Evolutionary conservation across 1,284 basidiomycete genomes (phyloP), one percentile per base, ranked within the genome.

Genomic region (Trichosporon sp.): DNA sequence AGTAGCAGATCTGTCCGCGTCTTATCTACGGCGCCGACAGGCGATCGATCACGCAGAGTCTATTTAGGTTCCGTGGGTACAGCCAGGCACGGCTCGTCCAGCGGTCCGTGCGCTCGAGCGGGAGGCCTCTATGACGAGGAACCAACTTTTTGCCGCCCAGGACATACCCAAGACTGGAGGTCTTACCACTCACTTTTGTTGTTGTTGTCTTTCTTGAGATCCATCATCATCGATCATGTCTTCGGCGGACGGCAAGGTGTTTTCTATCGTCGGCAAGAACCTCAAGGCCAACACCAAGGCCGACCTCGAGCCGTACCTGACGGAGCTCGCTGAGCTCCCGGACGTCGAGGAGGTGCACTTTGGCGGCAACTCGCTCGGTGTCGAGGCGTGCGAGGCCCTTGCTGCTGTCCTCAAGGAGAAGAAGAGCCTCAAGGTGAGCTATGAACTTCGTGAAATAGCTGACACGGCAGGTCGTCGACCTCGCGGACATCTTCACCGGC

Each of bases 401-500:
- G 94, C 91, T 65, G 90, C 90, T 64, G 91, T 92, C 65, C 85
- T 99, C 68, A 85, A 88, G 73, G 88, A 87, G 76, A 90, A 93
- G 62, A 86, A 87, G 65, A 84, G 84, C 1, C 84, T 98, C 68
- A 92, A 91, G 87, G 95, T 91, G 71, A 62, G 84, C 60, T 47
- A 21, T 25, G 8, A 5, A 11, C 18, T 18, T 53, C n/a, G 13
- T 42, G 15, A 6, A n/a, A 44, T n/a, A n/a, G 58, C 44, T 65
- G 42, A 64, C 18, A 32, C 8, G 56, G 38, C 77, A 98, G 95
- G 85, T 97, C 68, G 96, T 94, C 74, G 91, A 98, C 85, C 92
- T 98, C 75, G 92, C 94, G 62, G 97, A 98, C 85, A 96, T 99
- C 84, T 99, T 99, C 85, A 98, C 96, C 11, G 93, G 95, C 64